These are phyloP conservation scores for Peniophora sp. DNA, from an alignment of 1,284 basidiomycete genomes.

Conservation along the genomic window DNA sequence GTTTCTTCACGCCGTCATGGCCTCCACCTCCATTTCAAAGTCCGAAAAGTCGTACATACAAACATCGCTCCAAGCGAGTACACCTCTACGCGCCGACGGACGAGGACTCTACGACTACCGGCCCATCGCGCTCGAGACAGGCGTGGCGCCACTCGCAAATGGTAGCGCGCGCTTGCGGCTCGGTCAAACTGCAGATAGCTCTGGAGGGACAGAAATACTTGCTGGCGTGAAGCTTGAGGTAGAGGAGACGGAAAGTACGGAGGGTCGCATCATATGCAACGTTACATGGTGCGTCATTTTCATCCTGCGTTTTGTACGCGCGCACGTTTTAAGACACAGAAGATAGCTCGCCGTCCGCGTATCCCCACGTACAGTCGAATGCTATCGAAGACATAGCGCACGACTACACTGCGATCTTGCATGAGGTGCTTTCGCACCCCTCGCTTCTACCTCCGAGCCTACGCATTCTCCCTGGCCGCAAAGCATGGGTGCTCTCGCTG, in stretches of 20 bases:
- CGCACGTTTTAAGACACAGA: conserved; percentile 11
- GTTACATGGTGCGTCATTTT: conserved; percentile 63
- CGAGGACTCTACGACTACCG: conserved; percentile 57
- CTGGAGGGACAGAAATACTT: conserved; percentile 61
- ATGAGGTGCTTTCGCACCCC: conserved; percentile 51
- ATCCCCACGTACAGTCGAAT: conserved; percentile 52
- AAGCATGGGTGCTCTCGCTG: conserved; percentile 62
- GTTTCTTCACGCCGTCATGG: conserved; percentile 24
- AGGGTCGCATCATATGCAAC: conserved; percentile 52
- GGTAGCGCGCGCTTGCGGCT: conserved; percentile 69
- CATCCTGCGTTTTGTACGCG: conserved; percentile 3
- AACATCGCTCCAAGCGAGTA: conserved; percentile 44
- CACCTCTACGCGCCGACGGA: conserved; percentile 60
- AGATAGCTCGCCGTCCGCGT: conserved; percentile 69
- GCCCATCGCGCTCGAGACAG: conserved; percentile 63
- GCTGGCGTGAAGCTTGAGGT: conserved; percentile 72
- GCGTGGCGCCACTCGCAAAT: conserved; percentile 67
- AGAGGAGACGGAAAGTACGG: conserved; percentile 38
- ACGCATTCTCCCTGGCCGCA: conserved; percentile 52
- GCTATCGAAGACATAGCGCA: conserved; percentile 67
- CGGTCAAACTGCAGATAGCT: conserved; percentile 45
- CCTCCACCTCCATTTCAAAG: conserved; percentile 47
- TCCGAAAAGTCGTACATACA: conserved; percentile 71
- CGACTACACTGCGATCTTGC: conserved; percentile 52
- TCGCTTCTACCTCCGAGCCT: conserved; percentile 57